Evolutionary conservation across 2,329 filamentous ascomycete species (phyloP), one percentile per base, ranked within the genome.

Genomic region (Aphanoascus verrucosus): DNA sequence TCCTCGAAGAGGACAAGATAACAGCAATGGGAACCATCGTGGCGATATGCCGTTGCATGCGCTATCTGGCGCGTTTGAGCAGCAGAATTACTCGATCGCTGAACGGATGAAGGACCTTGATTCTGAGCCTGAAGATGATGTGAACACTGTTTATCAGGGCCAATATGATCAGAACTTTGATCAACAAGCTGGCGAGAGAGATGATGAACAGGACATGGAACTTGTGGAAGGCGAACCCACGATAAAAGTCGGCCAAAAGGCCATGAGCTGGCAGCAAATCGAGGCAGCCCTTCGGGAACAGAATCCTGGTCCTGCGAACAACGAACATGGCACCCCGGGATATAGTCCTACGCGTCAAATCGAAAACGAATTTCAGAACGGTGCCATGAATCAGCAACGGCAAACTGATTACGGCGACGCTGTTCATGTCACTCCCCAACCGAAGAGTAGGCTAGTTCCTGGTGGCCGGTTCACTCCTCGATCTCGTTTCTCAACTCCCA

Each of bases 191-290:
- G 63, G 64, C 56, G 60, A 61, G 2, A n/a, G 20, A 37, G 23
- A 49, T 35, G 4, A 5, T 6, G 49, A 37, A n/a, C 28, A 37
- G 2, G 41, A 44, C n/a, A 51, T 51, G 41, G 49, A 37, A 15
- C 28, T 28, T 32, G 53, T 41, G 23, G 23, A 28, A 3, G 47
- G 23, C 15, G 43, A 50, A 8, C 38, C 43, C 28, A 49, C 41
- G n/a, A 32, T 46, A 7, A 50, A 45, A 19, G 7, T 46, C 23
- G 41, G 28, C 37, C 42, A 44, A 19, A 9, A 17, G 15, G 37
- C 65, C 9, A 57, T 69, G 43, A 69, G 66, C 57, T 66, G 64
- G 57, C 67, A 70, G 55, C 66, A 63, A 54, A 71, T 69, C 57
- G 70, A 67, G 66, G 63, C 60, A 40, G 64, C 67, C 14, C 60